Evolutionary conservation across 1,139 yeast species (phyloP), one percentile per base, ranked within the genome.

Genomic region (Tardiomyces blankii): DNA sequence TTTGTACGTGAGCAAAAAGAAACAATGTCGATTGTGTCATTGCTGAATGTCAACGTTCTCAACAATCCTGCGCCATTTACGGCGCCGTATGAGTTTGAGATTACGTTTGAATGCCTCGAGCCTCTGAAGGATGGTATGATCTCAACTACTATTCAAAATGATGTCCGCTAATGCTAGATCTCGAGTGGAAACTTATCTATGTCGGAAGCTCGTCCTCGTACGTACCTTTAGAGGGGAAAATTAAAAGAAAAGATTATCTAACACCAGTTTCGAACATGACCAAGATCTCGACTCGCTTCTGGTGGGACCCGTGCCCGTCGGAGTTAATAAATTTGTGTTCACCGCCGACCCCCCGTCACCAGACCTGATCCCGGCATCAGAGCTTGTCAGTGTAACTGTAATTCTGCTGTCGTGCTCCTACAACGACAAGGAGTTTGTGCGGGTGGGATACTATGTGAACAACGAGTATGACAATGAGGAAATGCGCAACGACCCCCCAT

Each of bases 231-330:
- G 7, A 12, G 30, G 8, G 30, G 12, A 27, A 27, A 12, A 27
- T 27, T 8, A 9, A 12, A 8, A 27, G 30, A 27, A 27, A 12
- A 9, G 11, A 9, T 8, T 9, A 30, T 55, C 58, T 12, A 52
- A 55, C 18, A 48, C 53, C n/a, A 42, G 49, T 35, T 64, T 87
- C 49, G 96, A 91, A 55, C 96, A 91, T 57, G 99, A 91, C 64
- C 98, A 93, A 66, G 97, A 89, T 61, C 70, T 91, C 47, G 99
- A 91, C 61, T 87, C 96, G 1, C 80, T 93, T 42, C 70, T 93
- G 23, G 99, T 91, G 3, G 98, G 99, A 0, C 99, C 98, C 0
- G 95, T 91, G 3, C 99, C 98, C 0, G 95, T 91, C 3, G 99
- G 99, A 1, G 80, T 91, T 45, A 91, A 91, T 62, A 89, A 91